A percentile compares a stretch with the other conserved stretches of the same genome.
phyloP scores from a whole-genome alignment of 2,329 filamentous ascomycete genomes.

The Pseudofabraea citricarpa region DNA sequence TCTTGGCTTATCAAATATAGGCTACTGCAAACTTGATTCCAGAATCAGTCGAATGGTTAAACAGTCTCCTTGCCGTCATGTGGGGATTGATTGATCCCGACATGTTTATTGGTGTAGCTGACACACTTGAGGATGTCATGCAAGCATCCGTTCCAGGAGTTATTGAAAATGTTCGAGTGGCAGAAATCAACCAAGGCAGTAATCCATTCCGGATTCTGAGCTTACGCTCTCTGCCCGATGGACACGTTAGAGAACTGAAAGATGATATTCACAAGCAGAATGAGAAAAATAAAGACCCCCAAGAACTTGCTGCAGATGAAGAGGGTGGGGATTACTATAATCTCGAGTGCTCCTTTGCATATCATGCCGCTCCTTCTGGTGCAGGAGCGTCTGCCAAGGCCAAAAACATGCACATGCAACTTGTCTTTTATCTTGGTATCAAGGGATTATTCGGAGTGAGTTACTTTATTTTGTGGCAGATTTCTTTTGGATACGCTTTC shows the following conservation, averaged over 20 bases:
- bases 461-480: constrained; percentile 65
- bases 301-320: constrained; percentile 84
- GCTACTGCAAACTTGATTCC: constrained; percentile 86
- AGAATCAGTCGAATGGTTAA: constrained; percentile 95
- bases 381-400: constrained; percentile 73
- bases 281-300: constrained; percentile 74
- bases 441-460: constrained; percentile 25
- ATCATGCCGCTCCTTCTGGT: constrained; percentile 76
- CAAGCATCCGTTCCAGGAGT: constrained; percentile 86
- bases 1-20: too few relatives aligned
- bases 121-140: constrained; percentile 94
- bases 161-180: constrained; percentile 91
- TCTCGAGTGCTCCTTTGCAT: constrained; percentile 83
- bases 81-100: constrained; percentile 95
- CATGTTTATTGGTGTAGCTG: constrained; percentile 88
- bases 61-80: constrained; percentile 74
- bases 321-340: constrained; percentile 93
- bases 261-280: constrained; percentile 75
- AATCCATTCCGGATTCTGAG: constrained; percentile 88
- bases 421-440: constrained; percentile 83
- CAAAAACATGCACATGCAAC: constrained; percentile 93
- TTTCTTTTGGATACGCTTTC: constrained; percentile 44
- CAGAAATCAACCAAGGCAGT: constrained; percentile 89
- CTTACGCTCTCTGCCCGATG: constrained; percentile 78
- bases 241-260: constrained; percentile 76